Evolutionary conservation across 108 stramenopile genomes (phyloP).

Genomic region (Cyclostephanos tholiformis): DNA sequence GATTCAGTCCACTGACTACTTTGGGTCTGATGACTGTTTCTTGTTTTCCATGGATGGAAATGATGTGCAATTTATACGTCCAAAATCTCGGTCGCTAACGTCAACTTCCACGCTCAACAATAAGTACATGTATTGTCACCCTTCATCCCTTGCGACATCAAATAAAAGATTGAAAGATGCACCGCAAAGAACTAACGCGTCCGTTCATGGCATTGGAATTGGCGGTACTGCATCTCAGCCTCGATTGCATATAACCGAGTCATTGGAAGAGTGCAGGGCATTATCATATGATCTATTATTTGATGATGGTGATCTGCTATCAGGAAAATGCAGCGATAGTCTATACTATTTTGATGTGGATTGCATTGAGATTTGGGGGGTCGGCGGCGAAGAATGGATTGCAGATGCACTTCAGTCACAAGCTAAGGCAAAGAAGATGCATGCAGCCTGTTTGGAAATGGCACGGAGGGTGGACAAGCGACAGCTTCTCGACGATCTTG

Average conservation of each 20-base stretch:
- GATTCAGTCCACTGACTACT: constrained; percentile 44
- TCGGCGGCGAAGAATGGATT: constrained; percentile 37
- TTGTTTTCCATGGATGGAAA: constrained; percentile 50
- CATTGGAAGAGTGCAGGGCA: constrained; percentile 44
- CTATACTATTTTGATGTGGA: constrained; percentile 49
- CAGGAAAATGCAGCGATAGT: constrained; percentile 20
- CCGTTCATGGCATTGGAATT: constrained; percentile 31
- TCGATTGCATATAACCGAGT: constrained; percentile 44
- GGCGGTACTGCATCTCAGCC: constrained; percentile 41
- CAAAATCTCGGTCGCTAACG: constrained; percentile 16
- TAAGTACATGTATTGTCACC: constrained; percentile 56
- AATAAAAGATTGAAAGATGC: constrained; percentile 1
- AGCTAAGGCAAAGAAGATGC: constrained; percentile 13
- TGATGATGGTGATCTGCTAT: constrained; percentile 39
- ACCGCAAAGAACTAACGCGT: constrained; percentile 6
- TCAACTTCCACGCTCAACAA: constrained; percentile 6
- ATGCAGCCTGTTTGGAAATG: constrained; percentile 17
- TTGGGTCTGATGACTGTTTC: constrained; percentile 48
- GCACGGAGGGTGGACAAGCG: constrained; percentile 36
- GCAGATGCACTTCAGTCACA: constrained; percentile 23
- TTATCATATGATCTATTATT: constrained; percentile 32
- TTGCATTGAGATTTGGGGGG: constrained; percentile 45
- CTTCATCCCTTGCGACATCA: constrained; percentile 20
- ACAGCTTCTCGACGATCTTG: constrained; percentile 42
- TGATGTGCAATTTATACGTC: constrained; percentile 50